phyloP scores from a whole-genome alignment of 148 eudicot genomes.

The Spergularia bocconei region DNA sequence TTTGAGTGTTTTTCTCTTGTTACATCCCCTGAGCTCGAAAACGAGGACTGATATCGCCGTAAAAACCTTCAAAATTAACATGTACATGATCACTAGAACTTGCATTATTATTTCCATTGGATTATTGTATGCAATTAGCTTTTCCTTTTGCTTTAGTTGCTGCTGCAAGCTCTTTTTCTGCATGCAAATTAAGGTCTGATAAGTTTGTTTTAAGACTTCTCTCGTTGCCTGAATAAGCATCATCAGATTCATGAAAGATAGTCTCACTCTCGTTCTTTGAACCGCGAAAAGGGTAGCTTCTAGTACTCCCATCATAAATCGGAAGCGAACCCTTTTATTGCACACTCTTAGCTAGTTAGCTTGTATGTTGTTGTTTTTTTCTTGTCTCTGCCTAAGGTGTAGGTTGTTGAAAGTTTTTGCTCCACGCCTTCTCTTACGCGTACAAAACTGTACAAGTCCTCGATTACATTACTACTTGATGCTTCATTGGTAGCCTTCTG shows the following conservation, averaged over 20 bases:
- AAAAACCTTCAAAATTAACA: conserved; percentile 22
- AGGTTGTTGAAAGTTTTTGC: conserved; percentile 81
- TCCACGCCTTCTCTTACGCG: conserved; percentile 57
- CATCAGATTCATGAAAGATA: conserved; percentile 49
- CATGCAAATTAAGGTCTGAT: conserved; percentile 14
- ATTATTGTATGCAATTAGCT: conserved; percentile 40
- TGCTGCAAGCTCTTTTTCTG: conserved; percentile 23
- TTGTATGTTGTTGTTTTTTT: conserved; percentile 21
- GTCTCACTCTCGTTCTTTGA: conserved; percentile 45
- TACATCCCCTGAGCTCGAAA: conserved; percentile 20
- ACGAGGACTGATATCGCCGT: conserved; percentile 15
- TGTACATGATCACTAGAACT: conserved; percentile 43
- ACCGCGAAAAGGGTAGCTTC: conserved; percentile 60
- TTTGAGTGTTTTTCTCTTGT: no score
- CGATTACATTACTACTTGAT: conserved; percentile 44
- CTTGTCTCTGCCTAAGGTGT: conserved; percentile 77
- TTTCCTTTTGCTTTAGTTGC: conserved; percentile 28
- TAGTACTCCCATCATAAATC: conserved; percentile 43
- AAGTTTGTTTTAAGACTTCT: conserved; percentile 31
- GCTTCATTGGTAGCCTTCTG: conserved; percentile 58
- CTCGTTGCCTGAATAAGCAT: conserved; percentile 32
- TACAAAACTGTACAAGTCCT: conserved; percentile 53
- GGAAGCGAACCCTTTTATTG: conserved; percentile 59
- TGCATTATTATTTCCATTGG: conserved; percentile 17
- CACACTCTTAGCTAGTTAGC: no score